A percentile compares a stretch with the other conserved stretches of the same genome.
phyloP scores from a whole-genome alignment of 331 rosid species.

The Pyrus hybrid region DNA sequence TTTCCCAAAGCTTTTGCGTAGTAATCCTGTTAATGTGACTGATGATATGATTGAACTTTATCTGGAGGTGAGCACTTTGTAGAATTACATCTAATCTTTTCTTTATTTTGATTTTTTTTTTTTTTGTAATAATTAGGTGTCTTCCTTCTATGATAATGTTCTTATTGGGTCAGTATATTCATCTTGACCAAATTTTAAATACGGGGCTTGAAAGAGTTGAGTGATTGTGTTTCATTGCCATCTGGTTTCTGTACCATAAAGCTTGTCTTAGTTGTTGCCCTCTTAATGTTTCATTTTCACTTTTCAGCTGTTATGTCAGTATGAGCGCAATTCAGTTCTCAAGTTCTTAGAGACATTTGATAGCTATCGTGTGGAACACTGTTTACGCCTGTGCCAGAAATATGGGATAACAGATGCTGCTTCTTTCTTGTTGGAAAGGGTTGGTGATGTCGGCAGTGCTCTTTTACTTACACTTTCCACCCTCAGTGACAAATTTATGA shows the following conservation, averaged over 20 bases:
- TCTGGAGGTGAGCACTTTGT: constrained; percentile 63
- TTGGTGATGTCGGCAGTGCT: constrained; percentile 92
- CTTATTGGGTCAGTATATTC: background rate
- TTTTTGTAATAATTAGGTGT: background rate
- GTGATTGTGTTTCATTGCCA: background rate
- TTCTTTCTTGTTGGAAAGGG: constrained; percentile 86
- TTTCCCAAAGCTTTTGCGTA: constrained; percentile 73
- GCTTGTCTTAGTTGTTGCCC: background rate
- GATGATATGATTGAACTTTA: constrained; percentile 93
- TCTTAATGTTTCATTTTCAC: background rate
- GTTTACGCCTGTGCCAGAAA: constrained; percentile 83
- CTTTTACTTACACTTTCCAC: constrained; percentile 78
- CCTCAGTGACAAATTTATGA: constrained; percentile 61
- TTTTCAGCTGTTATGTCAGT: constrained; percentile 73
- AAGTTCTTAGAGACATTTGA: constrained; percentile 85
- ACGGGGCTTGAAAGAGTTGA: background rate
- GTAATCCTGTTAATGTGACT: constrained; percentile 61
- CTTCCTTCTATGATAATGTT: background rate
- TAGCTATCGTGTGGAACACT: constrained; percentile 90
- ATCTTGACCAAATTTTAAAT: background rate
- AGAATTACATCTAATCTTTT: background rate
- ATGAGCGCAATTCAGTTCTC: constrained; percentile 81
- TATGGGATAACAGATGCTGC: constrained; percentile 87
- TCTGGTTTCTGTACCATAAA: background rate
- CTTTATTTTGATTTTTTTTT: background rate